Base-by-base conservation (phyloP, 179 eudicot genomes). In the Beta corolliflora region DNA sequence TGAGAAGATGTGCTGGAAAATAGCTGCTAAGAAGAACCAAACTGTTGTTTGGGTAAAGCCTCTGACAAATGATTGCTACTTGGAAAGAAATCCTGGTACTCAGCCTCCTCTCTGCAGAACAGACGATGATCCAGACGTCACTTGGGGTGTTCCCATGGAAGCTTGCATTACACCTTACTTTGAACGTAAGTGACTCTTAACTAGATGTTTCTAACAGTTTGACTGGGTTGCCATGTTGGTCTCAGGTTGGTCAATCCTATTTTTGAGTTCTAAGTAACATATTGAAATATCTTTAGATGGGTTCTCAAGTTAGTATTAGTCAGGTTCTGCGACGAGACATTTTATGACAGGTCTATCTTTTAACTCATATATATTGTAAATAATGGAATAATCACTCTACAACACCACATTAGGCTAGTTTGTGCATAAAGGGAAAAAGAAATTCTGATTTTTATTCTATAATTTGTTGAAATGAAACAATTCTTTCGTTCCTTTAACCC, bases 1-100 rank as follows among this genome's bases (percentile, higher is more conserved):
- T n/a, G 86, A 88, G 82, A 50, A 85, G 7, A 88, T 88, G 90
- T 88, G 90, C 48, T 88, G 90, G 90, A 88, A 79, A 64, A 85
- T 88, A n/a, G 90, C 90, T 55, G 81, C 88, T 71, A 88, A 88
- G 75, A 76, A 54, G 80, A 85, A 88, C 80, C 90, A 88, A 74
- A 88, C 90, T 25, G 90, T 85, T 18, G 52, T 87, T 13, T 87
- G 90, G 90, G 84, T 76, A 0, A 88, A 88, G 76, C 90, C 90
- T 25, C 52, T 88, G 64, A 88, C 88, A 23, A 88, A 88, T 71
- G 90, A 85, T 21, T 88, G 90, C 63, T 88, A 88, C 69, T 73
- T 83, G 87, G 87, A 88, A 66, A 63, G 90, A 78, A 15, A 25
- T 25, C 64, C 85, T 6, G 85, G 84, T 58, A 83, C 84, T 74